Conservation (phyloP, 2,329 filamentous ascomycete species). For the Phialophora macrospora region DNA sequence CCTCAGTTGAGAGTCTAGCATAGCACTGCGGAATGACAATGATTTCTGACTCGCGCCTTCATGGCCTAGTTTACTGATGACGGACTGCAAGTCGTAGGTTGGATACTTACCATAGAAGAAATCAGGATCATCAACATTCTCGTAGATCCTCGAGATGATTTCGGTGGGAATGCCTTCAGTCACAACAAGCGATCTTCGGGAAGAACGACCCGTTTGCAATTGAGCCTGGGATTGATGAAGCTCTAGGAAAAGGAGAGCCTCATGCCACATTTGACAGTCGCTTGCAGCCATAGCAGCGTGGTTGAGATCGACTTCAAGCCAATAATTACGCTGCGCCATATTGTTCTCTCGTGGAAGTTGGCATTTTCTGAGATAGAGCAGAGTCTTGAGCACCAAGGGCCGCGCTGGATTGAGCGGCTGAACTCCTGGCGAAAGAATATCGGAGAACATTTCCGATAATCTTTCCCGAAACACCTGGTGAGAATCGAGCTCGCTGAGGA, state of each 20-base stretch:
- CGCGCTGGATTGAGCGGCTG: constrained; percentile 63
- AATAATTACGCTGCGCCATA: constrained; percentile 75
- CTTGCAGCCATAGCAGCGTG: constrained; percentile 73
- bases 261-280: constrained; percentile 82
- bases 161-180: constrained; percentile 64
- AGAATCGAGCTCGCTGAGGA: constrained; percentile 65
- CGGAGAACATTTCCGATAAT: constrained; percentile 67
- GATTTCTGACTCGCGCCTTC: constrained; percentile 87
- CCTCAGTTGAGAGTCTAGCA: constrained; percentile 83
- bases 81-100: constrained; percentile 73
- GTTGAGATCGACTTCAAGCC: constrained; percentile 83
- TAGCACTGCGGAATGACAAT: constrained; percentile 86
- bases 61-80: constrained; percentile 83
- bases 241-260: constrained; percentile 82
- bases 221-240: constrained; percentile 64
- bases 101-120: constrained; percentile 91
- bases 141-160: constrained; percentile 80
- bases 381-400: constrained; percentile 73
- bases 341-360: constrained; percentile 74
- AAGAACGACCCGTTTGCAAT: constrained; percentile 50
- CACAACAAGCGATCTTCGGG: constrained; percentile 69
- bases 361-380: constrained; percentile 89
- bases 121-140: constrained; percentile 93
- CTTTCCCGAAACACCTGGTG: constrained; percentile 69
- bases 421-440: constrained; percentile 42